These are phyloP conservation scores for Bryum argenteum DNA, from an alignment of 225 moss, liverwort and hornwort species.

Conservation along the genomic window DNA sequence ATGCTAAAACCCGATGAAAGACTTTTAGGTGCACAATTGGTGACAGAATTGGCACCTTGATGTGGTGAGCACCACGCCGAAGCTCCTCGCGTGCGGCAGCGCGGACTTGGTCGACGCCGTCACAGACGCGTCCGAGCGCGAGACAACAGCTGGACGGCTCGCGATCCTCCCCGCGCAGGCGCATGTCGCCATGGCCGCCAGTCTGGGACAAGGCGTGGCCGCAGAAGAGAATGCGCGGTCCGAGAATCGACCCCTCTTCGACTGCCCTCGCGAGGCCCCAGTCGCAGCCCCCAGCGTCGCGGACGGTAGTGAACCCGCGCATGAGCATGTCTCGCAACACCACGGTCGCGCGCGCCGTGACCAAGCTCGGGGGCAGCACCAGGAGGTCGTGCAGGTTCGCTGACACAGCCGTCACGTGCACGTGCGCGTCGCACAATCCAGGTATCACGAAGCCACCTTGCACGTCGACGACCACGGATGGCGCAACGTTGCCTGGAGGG, in stretches of 20 bases:
- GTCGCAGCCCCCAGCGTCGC: constrained; percentile 70
- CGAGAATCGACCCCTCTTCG: constrained; percentile 58
- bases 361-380: constrained; percentile 51
- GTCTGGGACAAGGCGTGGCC: constrained; percentile 66
- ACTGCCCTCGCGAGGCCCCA: constrained; percentile 73
- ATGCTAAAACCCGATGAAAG: constrained; percentile 2
- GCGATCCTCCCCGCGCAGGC: constrained; percentile 50
- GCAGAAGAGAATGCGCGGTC: constrained; percentile 65
- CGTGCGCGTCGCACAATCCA: constrained; percentile 58
- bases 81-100: constrained; percentile 60
- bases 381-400: constrained; percentile 66
- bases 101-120: constrained; percentile 56
- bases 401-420: constrained; percentile 55
- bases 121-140: constrained; percentile 59
- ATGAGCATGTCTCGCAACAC: constrained; percentile 52
- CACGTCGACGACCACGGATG: constrained; percentile 33
- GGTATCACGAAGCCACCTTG: constrained; percentile 27
- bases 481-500: neutral
- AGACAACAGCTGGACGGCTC: constrained; percentile 42
- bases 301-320: constrained; percentile 74
- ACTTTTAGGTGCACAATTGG: neutral
- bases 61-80: constrained; percentile 61
- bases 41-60: constrained; percentile 35
- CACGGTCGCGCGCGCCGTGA: constrained; percentile 51
- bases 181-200: constrained; percentile 73